phyloP scores from a whole-genome alignment of 2,329 filamentous ascomycete species.

The Ascochyta koolunga region DNA sequence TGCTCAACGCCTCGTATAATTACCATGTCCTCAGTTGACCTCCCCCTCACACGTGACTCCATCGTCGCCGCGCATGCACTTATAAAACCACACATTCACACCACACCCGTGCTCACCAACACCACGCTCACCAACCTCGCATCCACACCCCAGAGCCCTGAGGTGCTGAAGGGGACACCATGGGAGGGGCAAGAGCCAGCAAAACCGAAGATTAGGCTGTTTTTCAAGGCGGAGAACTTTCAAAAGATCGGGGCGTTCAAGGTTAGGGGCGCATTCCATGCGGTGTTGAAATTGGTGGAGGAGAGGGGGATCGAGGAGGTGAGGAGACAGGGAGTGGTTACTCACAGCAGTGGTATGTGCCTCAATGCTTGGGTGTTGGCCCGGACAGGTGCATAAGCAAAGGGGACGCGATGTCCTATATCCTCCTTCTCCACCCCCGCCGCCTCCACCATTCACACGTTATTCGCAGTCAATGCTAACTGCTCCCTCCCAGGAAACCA shows the following conservation, averaged over 20 bases:
- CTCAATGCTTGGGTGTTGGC: neutral
- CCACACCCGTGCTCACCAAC: constrained; percentile 82
- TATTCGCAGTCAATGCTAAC: neutral
- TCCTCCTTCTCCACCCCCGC: neutral
- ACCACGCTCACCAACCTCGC: constrained; percentile 75
- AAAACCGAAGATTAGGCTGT: constrained; percentile 71
- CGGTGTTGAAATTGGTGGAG: constrained; percentile 72
- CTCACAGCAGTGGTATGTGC: constrained; percentile 79
- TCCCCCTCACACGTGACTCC: constrained; percentile 73
- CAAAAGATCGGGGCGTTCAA: constrained; percentile 95
- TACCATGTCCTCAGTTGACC: constrained; percentile 41
- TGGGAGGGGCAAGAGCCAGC: constrained; percentile 65
- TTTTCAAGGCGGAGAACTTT: constrained; percentile 96
- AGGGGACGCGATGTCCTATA: neutral
- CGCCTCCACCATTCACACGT: neutral
- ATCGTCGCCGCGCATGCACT: constrained; percentile 74
- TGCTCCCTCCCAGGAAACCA: constrained; percentile 73
- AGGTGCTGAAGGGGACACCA: constrained; percentile 61
- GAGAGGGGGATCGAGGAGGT: constrained; percentile 52
- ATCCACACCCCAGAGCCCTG: constrained; percentile 67
- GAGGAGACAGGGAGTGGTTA: constrained; percentile 75
- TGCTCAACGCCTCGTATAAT: neutral
- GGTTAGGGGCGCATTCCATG: constrained; percentile 87
- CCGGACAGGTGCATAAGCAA: neutral
- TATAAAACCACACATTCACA: constrained; percentile 78